Conservation (phyloP, 768 basidiomycete genomes). For the Lactifluus hygrophoroides region DNA sequence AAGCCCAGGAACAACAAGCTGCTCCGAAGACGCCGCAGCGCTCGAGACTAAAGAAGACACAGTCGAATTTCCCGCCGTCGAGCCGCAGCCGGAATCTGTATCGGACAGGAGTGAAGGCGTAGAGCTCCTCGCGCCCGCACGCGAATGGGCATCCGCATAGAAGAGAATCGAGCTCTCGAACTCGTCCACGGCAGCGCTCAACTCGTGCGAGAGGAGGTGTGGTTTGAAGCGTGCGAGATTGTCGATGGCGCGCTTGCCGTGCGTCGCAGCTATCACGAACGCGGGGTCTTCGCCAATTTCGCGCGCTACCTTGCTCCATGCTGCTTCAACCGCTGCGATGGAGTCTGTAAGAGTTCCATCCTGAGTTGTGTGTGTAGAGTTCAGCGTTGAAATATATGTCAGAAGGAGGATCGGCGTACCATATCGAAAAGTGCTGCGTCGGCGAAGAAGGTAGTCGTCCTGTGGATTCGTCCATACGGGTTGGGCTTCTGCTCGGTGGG, state of each 20-base stretch:
- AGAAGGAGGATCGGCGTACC: slow-evolving; percentile 31
- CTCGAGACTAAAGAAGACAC: slow-evolving; percentile 28
- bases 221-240: slow-evolving; percentile 60
- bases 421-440: slow-evolving; percentile 64
- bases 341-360: slow-evolving; percentile 70
- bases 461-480: slow-evolving; percentile 1
- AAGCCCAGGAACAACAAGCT: not conserved
- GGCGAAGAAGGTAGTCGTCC: slow-evolving; percentile 33
- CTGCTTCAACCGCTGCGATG: slow-evolving; percentile 64
- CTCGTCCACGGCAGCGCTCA: slow-evolving; percentile 47
- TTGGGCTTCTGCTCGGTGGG: not conserved
- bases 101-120: slow-evolving; percentile 26
- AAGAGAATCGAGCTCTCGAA: slow-evolving; percentile 61
- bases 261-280: slow-evolving; percentile 65
- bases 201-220: slow-evolving; percentile 43
- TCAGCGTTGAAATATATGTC: slow-evolving; percentile 21
- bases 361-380: slow-evolving; percentile 26
- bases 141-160: slow-evolving; percentile 51
- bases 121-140: slow-evolving; percentile 32
- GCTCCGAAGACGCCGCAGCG: not conserved
- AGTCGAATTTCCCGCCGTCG: slow-evolving; percentile 37
- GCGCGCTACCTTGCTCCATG: slow-evolving; percentile 41
- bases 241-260: slow-evolving; percentile 70
- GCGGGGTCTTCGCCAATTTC: slow-evolving; percentile 62
- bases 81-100: slow-evolving; percentile 33